phyloP scores from a whole-genome alignment of 441 rosid species.

The Cnidoscolus chayamansa region DNA sequence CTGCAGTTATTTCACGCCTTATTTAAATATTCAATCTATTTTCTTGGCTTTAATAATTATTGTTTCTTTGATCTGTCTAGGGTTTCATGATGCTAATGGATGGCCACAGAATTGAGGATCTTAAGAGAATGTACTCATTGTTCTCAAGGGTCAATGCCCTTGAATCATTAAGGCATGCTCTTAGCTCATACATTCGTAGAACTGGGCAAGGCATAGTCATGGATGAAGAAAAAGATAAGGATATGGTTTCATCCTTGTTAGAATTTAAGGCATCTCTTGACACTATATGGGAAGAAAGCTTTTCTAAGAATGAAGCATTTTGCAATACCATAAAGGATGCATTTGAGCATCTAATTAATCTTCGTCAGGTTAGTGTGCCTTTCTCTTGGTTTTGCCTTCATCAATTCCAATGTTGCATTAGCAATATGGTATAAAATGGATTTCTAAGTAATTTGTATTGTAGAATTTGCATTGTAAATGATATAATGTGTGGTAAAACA shows the following conservation, averaged over 20 bases:
- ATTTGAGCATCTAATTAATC: conserved; percentile 91
- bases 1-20: conserved; percentile 15
- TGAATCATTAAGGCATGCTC: conserved; percentile 82
- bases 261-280: conserved; percentile 92
- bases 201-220: conserved; percentile 78
- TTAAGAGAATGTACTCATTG: conserved; percentile 70
- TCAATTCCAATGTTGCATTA: background rate
- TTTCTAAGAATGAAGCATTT: conserved; percentile 82
- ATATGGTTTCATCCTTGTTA: conserved; percentile 81
- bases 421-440: background rate
- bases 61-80: conserved; percentile 39
- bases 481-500: background rate
- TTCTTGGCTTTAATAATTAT: conserved; percentile 12
- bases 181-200: conserved; percentile 72
- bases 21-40: conserved; percentile 13
- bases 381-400: conserved; percentile 10
- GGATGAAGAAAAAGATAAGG: conserved; percentile 99
- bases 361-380: conserved; percentile 71
- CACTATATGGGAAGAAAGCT: conserved; percentile 88
- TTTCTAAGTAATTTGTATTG: background rate
- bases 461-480: conserved; percentile 5
- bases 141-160: conserved; percentile 79
- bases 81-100: conserved; percentile 91
- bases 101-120: conserved; percentile 89
- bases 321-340: conserved; percentile 91